phyloP scores from a whole-genome alignment of 768 basidiomycete species.

The Lyophyllum atratum region DNA sequence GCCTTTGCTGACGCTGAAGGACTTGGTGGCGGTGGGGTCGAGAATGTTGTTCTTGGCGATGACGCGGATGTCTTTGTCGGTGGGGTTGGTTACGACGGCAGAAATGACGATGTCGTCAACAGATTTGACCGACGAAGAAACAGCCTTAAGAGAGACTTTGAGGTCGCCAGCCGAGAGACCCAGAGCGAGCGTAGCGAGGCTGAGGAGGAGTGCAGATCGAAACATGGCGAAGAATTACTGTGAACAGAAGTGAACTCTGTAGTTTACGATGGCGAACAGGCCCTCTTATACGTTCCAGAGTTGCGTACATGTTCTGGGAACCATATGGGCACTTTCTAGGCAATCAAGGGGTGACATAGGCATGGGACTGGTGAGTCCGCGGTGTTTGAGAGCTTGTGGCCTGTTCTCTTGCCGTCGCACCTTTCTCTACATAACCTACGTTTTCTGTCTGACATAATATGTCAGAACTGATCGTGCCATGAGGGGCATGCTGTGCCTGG shows the following conservation, averaged over 20 bases:
- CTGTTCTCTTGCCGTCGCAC: background rate
- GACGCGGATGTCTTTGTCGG: conserved; percentile 9
- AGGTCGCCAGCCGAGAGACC: conserved; percentile 8
- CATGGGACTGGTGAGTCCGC: background rate
- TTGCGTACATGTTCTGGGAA: background rate
- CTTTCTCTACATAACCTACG: background rate
- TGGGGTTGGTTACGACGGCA: conserved; percentile 6
- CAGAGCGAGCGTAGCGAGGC: conserved; percentile 5
- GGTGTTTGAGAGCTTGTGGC: no score
- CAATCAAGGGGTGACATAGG: background rate
- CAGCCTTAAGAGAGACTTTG: conserved; percentile 4
- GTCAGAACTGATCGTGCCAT: background rate
- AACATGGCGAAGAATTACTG: background rate
- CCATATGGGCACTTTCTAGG: background rate
- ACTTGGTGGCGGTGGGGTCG: conserved; percentile 2
- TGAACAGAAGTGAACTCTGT: background rate
- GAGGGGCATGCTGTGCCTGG: background rate
- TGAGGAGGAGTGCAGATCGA: background rate
- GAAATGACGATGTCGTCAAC: conserved; percentile 9
- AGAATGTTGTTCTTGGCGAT: conserved; percentile 12
- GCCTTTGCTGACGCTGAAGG: conserved; percentile 5
- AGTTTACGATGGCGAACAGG: background rate
- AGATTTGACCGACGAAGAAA: conserved; percentile 1
- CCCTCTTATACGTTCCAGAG: background rate
- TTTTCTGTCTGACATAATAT: background rate